Conservation (phyloP, 1,284 basidiomycete species). For the Fomitopsis betulina region DNA sequence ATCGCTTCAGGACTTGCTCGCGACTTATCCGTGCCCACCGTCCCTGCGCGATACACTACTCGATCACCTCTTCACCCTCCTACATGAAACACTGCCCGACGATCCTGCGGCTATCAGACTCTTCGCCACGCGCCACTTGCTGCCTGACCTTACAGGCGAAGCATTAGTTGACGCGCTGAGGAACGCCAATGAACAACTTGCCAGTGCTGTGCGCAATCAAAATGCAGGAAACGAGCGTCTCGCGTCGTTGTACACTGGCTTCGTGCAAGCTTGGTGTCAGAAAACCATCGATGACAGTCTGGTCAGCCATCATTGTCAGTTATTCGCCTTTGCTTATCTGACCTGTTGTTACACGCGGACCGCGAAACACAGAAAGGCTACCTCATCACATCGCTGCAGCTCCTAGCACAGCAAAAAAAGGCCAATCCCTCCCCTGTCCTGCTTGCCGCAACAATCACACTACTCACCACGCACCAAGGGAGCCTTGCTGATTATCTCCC, state of each 20-base stretch:
- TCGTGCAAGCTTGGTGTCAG: slow-evolving; percentile 53
- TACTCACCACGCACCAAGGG: slow-evolving; percentile 29
- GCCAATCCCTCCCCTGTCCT: slow-evolving; percentile 32
- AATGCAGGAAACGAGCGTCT: slow-evolving; percentile 29
- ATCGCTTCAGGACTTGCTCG: slow-evolving; percentile 49
- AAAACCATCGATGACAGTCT: slow-evolving; percentile 45
- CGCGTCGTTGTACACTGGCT: slow-evolving; percentile 47
- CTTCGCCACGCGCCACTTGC: slow-evolving; percentile 43
- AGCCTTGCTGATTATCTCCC: slow-evolving; percentile 21
- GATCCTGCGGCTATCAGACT: slow-evolving; percentile 50
- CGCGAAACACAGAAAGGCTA: slow-evolving; percentile 39
- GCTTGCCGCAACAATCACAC: slow-evolving; percentile 42
- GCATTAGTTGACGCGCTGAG: slow-evolving; percentile 53
- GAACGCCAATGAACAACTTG: slow-evolving; percentile 54
- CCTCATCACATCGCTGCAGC: slow-evolving; percentile 46
- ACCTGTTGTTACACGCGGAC: slow-evolving; percentile 1
- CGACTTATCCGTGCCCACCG: slow-evolving; percentile 48
- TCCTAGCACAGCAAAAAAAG: slow-evolving; percentile 32
- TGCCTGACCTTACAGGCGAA: slow-evolving; percentile 35
- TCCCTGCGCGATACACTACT: slow-evolving; percentile 44
- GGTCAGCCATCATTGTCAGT: slow-evolving; percentile 36
- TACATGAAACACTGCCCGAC: slow-evolving; percentile 40
- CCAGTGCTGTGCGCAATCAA: slow-evolving; percentile 24
- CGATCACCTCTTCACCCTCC: slow-evolving; percentile 48
- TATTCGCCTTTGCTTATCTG: neutral